Evolutionary conservation across 2,329 filamentous ascomycete species (phyloP).

Genomic region (Cladophialophora exuberans): DNA sequence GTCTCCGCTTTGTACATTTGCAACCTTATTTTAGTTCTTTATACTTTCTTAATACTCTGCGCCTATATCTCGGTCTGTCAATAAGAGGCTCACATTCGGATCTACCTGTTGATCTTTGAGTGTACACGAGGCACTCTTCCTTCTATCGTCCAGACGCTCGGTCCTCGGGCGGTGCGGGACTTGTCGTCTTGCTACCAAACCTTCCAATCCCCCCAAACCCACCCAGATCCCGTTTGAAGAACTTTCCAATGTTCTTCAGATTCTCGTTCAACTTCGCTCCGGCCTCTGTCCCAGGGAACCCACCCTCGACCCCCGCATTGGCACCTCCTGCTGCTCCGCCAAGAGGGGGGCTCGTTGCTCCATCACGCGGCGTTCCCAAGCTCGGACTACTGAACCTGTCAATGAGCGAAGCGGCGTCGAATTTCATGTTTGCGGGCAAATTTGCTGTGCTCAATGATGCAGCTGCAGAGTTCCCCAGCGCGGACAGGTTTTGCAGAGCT

Average conservation of each 20-base stretch:
- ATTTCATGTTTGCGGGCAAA: conserved; percentile 57
- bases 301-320: conserved; percentile 34
- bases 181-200: conserved; percentile 36
- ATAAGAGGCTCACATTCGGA: too few species aligned
- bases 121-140: too few species aligned
- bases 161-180: conserved; percentile 32
- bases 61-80: too few species aligned
- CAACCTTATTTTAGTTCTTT: too few species aligned
- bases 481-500: conserved; percentile 49
- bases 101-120: too few species aligned
- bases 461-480: conserved; percentile 48
- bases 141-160: conserved; percentile 19
- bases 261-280: conserved; percentile 87
- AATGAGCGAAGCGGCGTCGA: conserved; percentile 83
- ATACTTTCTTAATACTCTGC: too few species aligned
- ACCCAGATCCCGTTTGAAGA: conserved; percentile 87
- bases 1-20: too few species aligned
- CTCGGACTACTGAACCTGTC: conserved; percentile 68
- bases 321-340: conserved; percentile 31
- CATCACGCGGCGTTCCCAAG: conserved; percentile 66
- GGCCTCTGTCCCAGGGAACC: conserved; percentile 45
- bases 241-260: conserved; percentile 92
- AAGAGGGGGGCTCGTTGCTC: conserved; percentile 35
- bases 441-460: conserved; percentile 49
- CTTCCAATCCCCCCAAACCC: conserved; percentile 72